Evolutionary conservation across 441 rosid genomes (phyloP).

Genomic region (Adansonia gregorii): DNA sequence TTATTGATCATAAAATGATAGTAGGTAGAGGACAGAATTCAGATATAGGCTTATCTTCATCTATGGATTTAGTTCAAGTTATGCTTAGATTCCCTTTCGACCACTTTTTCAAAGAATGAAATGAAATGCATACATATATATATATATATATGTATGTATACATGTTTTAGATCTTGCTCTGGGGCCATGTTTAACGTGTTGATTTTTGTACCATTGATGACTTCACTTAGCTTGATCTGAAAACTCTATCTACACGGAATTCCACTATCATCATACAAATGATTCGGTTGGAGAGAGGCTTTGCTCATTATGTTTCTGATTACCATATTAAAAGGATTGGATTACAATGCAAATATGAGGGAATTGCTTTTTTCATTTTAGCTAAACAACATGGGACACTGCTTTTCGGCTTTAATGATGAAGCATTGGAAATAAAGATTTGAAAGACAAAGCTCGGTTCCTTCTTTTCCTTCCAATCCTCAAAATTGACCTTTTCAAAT

Average conservation of each 20-base stretch:
- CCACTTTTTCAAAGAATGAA: background rate
- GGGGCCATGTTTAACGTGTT: background rate
- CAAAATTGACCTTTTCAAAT: conserved; percentile 18
- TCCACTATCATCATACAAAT: background rate
- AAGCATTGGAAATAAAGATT: conserved; percentile 15
- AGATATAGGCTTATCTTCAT: too few relatives aligned
- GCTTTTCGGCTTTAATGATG: conserved; percentile 18
- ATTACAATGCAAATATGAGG: background rate
- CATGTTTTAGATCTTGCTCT: background rate
- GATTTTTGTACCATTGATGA: background rate
- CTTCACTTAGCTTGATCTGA: background rate
- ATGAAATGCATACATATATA: too few relatives aligned
- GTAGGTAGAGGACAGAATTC: too few relatives aligned
- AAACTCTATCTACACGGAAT: background rate
- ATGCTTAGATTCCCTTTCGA: background rate
- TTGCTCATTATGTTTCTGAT: background rate
- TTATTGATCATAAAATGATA: too few relatives aligned
- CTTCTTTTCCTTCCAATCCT: conserved; percentile 8
- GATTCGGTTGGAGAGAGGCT: background rate
- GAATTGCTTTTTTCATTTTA: background rate
- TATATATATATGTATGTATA: too few relatives aligned
- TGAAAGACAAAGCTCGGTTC: background rate
- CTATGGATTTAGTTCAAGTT: too few relatives aligned
- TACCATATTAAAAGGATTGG: background rate
- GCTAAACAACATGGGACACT: background rate